phyloP scores from a whole-genome alignment of 2,329 filamentous ascomycete species.

The Aspergillus tanneri region DNA sequence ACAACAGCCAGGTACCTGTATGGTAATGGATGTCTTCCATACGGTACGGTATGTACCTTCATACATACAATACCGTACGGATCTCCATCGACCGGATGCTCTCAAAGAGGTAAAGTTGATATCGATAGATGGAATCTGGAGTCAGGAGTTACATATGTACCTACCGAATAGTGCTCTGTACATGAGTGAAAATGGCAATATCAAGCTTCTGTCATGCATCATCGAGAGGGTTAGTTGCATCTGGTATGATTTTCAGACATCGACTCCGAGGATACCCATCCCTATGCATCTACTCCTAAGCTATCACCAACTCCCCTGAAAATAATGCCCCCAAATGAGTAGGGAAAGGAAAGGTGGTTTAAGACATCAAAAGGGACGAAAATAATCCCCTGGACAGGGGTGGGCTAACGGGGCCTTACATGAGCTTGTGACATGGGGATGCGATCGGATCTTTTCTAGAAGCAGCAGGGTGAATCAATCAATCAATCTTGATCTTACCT shows the following conservation, averaged over 20 bases:
- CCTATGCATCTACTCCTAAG: too few relatives aligned
- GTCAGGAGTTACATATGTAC: background rate
- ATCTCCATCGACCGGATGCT: too few relatives aligned
- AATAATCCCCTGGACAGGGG: background rate
- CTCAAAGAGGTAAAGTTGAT: slow-evolving; percentile 2
- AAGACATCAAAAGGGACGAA: background rate
- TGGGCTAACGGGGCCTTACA: slow-evolving; percentile 9
- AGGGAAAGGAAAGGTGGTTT: background rate
- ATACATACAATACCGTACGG: background rate
- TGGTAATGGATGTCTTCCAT: slow-evolving; percentile 8
- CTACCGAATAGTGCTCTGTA: slow-evolving; percentile 3
- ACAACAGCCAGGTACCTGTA: slow-evolving; percentile 3
- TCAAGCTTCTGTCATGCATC: background rate
- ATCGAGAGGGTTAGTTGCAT: too few relatives aligned
- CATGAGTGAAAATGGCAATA: slow-evolving; percentile 2
- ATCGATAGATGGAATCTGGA: background rate
- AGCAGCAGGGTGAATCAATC: slow-evolving; percentile 6
- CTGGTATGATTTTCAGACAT: too few relatives aligned
- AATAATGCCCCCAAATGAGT: too few relatives aligned
- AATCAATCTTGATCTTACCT: background rate
- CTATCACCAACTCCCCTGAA: too few relatives aligned
- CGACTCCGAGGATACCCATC: too few relatives aligned
- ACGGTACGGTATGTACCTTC: background rate
- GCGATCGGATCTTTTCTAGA: slow-evolving; percentile 15
- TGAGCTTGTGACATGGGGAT: slow-evolving; percentile 1